phyloP scores from a whole-genome alignment of 1,284 basidiomycete genomes.

The Leccinum cinnamomeum region DNA sequence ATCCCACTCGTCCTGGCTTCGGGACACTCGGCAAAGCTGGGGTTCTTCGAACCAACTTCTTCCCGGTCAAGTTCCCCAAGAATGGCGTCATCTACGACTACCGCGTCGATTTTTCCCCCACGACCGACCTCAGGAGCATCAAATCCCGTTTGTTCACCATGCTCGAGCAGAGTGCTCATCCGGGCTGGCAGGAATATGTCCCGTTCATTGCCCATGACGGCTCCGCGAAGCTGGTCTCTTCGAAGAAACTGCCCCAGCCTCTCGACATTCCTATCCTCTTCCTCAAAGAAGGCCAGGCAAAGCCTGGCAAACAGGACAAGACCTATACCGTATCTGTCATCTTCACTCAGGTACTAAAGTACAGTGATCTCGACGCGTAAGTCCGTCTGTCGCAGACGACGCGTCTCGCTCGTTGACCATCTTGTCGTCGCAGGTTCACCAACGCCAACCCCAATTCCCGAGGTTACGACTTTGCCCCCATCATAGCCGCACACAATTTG shows the following conservation, averaged over 20 bases:
- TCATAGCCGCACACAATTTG: too few species aligned
- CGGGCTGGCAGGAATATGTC: conserved; percentile 42
- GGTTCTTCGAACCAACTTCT: too few species aligned
- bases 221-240: conserved; percentile 57
- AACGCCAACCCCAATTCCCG: too few species aligned
- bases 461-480: too few species aligned
- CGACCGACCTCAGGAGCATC: conserved; percentile 45
- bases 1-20: conserved; percentile 65
- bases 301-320: conserved; percentile 43
- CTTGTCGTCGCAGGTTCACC: too few species aligned
- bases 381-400: too few species aligned
- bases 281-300: conserved; percentile 53
- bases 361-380: too few species aligned
- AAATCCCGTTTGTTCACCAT: conserved; percentile 57
- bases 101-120: conserved; percentile 37
- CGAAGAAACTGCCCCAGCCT: conserved; percentile 54
- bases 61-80: too few species aligned
- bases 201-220: conserved; percentile 62
- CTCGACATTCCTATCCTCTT: conserved; percentile 50
- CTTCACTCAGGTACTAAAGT: too few species aligned
- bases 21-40: conserved; percentile 50
- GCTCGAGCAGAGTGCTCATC: conserved; percentile 46
- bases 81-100: too few species aligned
- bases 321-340: conserved; percentile 50
- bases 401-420: too few species aligned